A percentile compares a stretch with the other conserved stretches of the same genome.
These are phyloP conservation scores for Crithidia brevicula DNA, from an alignment of 208 protist genomes.

Conservation along the genomic window DNA sequence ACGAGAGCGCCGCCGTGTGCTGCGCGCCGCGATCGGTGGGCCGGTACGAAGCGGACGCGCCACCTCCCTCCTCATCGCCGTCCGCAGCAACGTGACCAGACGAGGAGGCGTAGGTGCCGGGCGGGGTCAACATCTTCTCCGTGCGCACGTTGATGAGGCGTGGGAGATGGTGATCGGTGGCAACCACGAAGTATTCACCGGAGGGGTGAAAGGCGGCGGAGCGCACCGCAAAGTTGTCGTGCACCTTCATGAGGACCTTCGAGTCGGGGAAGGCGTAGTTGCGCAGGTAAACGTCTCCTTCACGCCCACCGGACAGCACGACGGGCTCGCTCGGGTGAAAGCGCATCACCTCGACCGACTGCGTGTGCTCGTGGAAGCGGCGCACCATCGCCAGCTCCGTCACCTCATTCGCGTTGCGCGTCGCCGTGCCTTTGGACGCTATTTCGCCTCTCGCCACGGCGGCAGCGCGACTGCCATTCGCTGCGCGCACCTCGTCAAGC, in stretches of 20 bases:
- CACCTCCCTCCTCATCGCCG: constrained; percentile 16
- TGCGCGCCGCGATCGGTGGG: constrained; percentile 27
- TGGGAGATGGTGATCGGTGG: constrained; percentile 71
- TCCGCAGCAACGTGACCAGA: constrained; percentile 10
- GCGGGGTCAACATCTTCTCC: constrained; percentile 59
- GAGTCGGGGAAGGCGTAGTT: constrained; percentile 71
- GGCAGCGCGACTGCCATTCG: constrained; percentile 49
- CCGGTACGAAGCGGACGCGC: constrained; percentile 10
- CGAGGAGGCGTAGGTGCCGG: constrained; percentile 33
- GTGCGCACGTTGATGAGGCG: constrained; percentile 77
- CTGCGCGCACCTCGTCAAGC: constrained; percentile 64
- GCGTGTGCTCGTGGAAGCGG: constrained; percentile 70
- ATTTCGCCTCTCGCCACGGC: constrained; percentile 16
- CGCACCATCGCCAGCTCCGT: constrained; percentile 77
- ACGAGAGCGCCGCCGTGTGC: constrained; percentile 76
- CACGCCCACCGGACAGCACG: constrained; percentile 67
- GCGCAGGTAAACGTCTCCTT: constrained; percentile 67
- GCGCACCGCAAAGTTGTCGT: constrained; percentile 78
- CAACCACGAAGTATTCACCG: constrained; percentile 82
- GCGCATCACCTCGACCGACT: constrained; percentile 75
- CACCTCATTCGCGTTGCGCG: constrained; percentile 80
- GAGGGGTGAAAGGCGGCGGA: constrained; percentile 73
- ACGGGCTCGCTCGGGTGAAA: constrained; percentile 77
- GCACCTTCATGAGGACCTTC: constrained; percentile 59
- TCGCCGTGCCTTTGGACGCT: constrained; percentile 20